Percentiles rank a stretch among this genome's conserved stretches.
Conservation (phyloP, 2,329 filamentous ascomycete species). For the Colletotrichum euphorbiae region DNA sequence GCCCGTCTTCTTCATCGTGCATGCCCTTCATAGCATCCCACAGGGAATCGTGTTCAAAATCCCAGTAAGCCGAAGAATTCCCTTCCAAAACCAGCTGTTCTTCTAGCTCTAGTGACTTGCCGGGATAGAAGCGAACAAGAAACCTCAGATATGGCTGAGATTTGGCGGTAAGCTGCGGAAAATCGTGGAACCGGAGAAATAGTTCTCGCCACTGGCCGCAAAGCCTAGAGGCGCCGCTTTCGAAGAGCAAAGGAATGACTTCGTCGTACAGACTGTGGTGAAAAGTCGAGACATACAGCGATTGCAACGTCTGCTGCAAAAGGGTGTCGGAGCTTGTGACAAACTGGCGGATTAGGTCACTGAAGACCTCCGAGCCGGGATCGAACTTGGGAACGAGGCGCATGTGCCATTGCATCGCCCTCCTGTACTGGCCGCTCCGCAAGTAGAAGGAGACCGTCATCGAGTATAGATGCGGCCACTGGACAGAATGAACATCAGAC, state of each 20-base stretch:
- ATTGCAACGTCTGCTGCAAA: constrained; percentile 54
- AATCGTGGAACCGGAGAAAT: constrained; percentile 55
- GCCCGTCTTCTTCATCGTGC: constrained; percentile 53
- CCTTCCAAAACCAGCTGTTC: constrained; percentile 48
- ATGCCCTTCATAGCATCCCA: constrained; percentile 53
- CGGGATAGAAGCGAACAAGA: constrained; percentile 58
- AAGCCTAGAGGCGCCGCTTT: constrained; percentile 56
- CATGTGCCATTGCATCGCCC: constrained; percentile 61
- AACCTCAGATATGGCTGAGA: constrained; percentile 62
- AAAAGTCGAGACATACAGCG: constrained; percentile 58
- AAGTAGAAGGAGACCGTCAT: constrained; percentile 59
- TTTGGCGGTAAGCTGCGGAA: constrained; percentile 52
- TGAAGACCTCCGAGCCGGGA: constrained; percentile 55
- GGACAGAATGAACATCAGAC: constrained; percentile 49
- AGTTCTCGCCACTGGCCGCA: constrained; percentile 62
- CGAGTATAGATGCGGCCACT: constrained; percentile 64
- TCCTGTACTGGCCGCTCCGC: constrained; percentile 50
- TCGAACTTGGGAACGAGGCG: constrained; percentile 57
- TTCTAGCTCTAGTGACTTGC: constrained; percentile 49
- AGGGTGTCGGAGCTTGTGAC: constrained; percentile 51
- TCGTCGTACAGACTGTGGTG: constrained; percentile 62
- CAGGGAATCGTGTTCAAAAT: constrained; percentile 38
- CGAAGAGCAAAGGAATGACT: constrained; percentile 63
- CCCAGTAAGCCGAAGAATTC: constrained; percentile 19
- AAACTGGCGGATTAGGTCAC: constrained; percentile 57